phyloP scores from a whole-genome alignment of 352 stramenopile species.

The Phytophthora hybrid region DNA sequence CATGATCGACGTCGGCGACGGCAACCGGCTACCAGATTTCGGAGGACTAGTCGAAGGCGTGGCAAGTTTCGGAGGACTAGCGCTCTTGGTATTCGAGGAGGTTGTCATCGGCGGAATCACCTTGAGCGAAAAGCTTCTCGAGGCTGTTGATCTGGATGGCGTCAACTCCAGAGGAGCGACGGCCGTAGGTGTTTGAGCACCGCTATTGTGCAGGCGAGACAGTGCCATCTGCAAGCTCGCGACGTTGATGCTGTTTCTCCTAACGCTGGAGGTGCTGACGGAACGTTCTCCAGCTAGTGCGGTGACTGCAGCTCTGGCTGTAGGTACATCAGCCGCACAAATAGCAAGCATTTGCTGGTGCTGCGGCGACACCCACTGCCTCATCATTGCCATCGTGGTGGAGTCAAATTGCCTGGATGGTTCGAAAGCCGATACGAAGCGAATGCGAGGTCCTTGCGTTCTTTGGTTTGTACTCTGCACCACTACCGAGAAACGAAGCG shows the following conservation, averaged over 20 bases:
- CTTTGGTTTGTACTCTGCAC: constrained; percentile 36
- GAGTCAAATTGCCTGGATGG: constrained; percentile 36
- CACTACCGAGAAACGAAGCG: constrained; percentile 42
- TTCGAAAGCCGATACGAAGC: constrained; percentile 56
- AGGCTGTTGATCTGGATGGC: not conserved
- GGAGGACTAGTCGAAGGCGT: constrained; percentile 14
- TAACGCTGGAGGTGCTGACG: not conserved
- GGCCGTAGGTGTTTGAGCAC: constrained; percentile 8
- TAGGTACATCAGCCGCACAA: constrained; percentile 21
- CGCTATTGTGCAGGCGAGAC: constrained; percentile 9
- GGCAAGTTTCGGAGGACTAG: constrained; percentile 18
- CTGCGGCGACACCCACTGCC: constrained; percentile 21
- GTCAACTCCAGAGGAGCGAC: constrained; percentile 5
- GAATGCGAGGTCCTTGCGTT: constrained; percentile 47
- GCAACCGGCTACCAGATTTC: constrained; percentile 25
- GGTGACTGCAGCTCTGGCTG: not conserved
- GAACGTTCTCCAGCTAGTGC: not conserved
- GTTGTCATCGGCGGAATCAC: constrained; percentile 11
- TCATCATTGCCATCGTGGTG: constrained; percentile 36
- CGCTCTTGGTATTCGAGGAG: constrained; percentile 5
- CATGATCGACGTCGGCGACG: constrained; percentile 36
- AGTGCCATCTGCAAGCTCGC: constrained; percentile 27
- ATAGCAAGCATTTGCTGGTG: constrained; percentile 33
- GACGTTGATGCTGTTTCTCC: constrained; percentile 35
- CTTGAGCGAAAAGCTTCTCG: constrained; percentile 20